Evolutionary conservation across 2,329 filamentous ascomycete species (phyloP), one percentile per base, ranked within the genome.

Genomic region (Diplodia scrobiculata): DNA sequence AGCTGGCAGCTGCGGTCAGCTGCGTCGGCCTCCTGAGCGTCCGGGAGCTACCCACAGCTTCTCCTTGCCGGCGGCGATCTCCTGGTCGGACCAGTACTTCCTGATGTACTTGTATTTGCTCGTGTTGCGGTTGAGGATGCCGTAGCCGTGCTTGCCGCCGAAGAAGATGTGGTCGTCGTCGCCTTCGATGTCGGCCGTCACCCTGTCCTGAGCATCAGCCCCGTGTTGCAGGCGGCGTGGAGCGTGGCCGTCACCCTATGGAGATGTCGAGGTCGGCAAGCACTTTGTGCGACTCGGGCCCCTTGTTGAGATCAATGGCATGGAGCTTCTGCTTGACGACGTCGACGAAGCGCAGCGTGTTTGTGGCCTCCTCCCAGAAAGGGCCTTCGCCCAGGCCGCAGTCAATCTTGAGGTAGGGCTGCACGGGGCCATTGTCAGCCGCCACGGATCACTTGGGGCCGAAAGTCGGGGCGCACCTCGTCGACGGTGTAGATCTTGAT

Each of bases 111-210:
- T 79, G 69, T 84, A 80, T 67, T 82, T 78, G 68, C 83, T 83
- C 0, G 84, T 86, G 65, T 79, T 73, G 66, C 89, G 86, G 75
- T 96, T 86, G 70, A 94, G 83, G 63, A 91, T 82, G n/a, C 91
- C 92, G 71, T 91, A 86, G 67, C 92, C 92, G 75, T 89, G 85
- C 81, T 97, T 96, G 74, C 90, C 87, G 52, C 88, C 92, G 71
- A 94, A 85, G 66, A 91, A 81, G 75, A 97, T 89, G 73, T 88
- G 86, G 59, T 90, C 80, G 68, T 89, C 86, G 69, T 87, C 84
- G 70, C 83, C 82, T 68, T 86, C 83, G 65, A 97, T 91, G 77
- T 97, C 89, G 64, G 89, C 90, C 48, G 93, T 97, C 64, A 74
- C 78, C 51, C 76, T 75, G 59, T 36, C 27, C 11, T 11, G 32